Evolutionary conservation across 805 yeast genomes (phyloP).

Genomic region (Metschnikowia hibisci): DNA sequence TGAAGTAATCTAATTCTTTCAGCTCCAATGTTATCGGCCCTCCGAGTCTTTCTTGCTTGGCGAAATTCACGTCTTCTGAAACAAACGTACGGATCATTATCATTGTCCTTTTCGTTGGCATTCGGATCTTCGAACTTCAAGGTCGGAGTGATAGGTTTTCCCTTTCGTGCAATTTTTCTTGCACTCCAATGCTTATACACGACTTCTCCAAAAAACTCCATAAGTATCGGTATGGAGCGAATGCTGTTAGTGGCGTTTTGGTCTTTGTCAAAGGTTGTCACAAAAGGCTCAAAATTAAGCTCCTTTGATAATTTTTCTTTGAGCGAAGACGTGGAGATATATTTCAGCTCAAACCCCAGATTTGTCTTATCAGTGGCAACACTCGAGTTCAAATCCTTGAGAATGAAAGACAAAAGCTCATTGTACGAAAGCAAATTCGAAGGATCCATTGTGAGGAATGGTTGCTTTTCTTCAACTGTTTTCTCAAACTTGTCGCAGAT

Average conservation of each 20-base stretch:
- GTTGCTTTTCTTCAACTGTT: slow-evolving; percentile 76
- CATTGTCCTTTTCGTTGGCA: slow-evolving; percentile 74
- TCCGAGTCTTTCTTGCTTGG: slow-evolving; percentile 92
- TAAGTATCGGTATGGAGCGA: slow-evolving; percentile 46
- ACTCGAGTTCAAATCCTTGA: slow-evolving; percentile 30
- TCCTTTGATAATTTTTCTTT: slow-evolving; percentile 56
- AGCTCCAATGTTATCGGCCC: slow-evolving; percentile 87
- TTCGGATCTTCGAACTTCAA: slow-evolving; percentile 79
- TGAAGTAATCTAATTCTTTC: slow-evolving; percentile 75
- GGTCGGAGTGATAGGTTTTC: slow-evolving; percentile 67
- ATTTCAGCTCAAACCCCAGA: slow-evolving; percentile 28
- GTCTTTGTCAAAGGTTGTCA: slow-evolving; percentile 54
- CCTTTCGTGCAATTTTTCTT: slow-evolving; percentile 66
- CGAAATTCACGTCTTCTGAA: slow-evolving; percentile 94
- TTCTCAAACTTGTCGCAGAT: slow-evolving; percentile 71
- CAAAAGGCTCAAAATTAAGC: slow-evolving; percentile 50
- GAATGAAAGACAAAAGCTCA: slow-evolving; percentile 56
- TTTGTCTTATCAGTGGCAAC: slow-evolving; percentile 22
- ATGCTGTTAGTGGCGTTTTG: slow-evolving; percentile 21
- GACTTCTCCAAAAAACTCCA: slow-evolving; percentile 57
- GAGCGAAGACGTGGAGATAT: slow-evolving; percentile 52
- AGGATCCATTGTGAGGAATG: slow-evolving; percentile 84
- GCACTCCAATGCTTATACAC: slow-evolving; percentile 80
- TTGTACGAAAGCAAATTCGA: slow-evolving; percentile 63
- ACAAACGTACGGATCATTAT: slow-evolving; percentile 90